Conservation (phyloP, 495 filamentous ascomycete genomes). For the Hypoxylon lenormandii region DNA sequence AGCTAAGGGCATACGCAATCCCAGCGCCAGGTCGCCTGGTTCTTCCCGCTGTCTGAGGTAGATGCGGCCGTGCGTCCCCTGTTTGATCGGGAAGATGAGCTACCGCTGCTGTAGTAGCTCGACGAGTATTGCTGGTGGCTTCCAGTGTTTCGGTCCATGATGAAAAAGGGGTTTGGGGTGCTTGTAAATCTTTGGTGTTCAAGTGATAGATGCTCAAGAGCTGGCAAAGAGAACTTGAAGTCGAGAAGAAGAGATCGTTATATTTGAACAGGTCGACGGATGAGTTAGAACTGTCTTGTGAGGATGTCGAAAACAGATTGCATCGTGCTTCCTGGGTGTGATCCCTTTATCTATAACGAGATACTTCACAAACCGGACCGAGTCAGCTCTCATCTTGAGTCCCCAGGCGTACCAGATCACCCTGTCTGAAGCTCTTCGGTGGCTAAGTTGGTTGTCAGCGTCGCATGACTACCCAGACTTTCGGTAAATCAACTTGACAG, state of each 20-base stretch:
- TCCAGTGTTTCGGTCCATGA: neutral
- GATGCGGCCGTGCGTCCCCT: neutral
- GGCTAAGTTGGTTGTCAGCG: slow-evolving; percentile 37
- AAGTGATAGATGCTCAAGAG: too few species aligned
- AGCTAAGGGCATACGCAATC: slow-evolving; percentile 30
- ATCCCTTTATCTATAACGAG: neutral
- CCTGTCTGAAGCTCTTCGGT: slow-evolving; percentile 4
- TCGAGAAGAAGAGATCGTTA: too few species aligned
- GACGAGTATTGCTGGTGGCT: neutral
- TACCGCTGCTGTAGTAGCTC: neutral
- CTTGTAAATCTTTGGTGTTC: neutral
- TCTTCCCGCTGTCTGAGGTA: neutral
- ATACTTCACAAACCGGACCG: neutral
- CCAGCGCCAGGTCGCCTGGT: slow-evolving; percentile 11
- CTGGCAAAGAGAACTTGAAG: too few species aligned
- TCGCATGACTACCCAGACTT: slow-evolving; percentile 29
- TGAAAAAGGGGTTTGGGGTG: neutral
- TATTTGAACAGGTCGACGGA: too few species aligned
- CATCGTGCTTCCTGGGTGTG: neutral
- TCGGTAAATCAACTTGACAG: slow-evolving; percentile 19
- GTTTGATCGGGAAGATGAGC: neutral
- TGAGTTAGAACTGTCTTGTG: neutral
- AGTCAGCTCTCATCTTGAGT: neutral
- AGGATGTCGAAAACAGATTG: neutral
- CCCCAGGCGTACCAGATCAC: slow-evolving; percentile 8